Conservation (phyloP, 148 eudicot species). For the Chenopodium suecicum region DNA sequence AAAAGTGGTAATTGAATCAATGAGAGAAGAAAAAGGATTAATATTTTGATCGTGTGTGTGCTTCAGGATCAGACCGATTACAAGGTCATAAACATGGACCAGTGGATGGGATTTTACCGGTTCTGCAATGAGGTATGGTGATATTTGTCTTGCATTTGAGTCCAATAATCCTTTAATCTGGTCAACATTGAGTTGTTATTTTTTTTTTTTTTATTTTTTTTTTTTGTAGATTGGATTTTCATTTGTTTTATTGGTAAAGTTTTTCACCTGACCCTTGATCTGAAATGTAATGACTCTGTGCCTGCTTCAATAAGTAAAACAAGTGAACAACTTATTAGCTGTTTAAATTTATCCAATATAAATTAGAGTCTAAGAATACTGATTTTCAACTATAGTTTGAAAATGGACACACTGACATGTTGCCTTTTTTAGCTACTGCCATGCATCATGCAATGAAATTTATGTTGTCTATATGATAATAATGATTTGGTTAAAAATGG, state of each 20-base stretch:
- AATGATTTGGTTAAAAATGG: not conserved
- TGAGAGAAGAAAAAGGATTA: not conserved
- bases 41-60: not conserved
- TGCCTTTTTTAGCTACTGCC: not conserved
- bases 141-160: not conserved
- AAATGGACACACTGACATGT: not conserved
- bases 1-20: too few species aligned
- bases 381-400: not conserved
- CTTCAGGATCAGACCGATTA: slow-evolving; percentile 79
- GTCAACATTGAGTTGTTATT: not conserved
- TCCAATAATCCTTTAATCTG: not conserved
- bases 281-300: not conserved
- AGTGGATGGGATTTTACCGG: slow-evolving; percentile 93
- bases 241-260: not conserved
- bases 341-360: too few species aligned
- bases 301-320: not conserved
- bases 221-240: not conserved
- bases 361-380: not conserved
- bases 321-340: not conserved
- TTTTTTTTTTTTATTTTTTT: not conserved
- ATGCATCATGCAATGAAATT: not conserved
- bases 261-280: too few species aligned
- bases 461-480: not conserved
- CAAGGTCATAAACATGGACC: slow-evolving; percentile 96
- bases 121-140: slow-evolving; percentile 84